These are phyloP conservation scores for Metschnikowia drakensbergensis DNA, from an alignment of 805 yeast genomes.

Conservation along the genomic window DNA sequence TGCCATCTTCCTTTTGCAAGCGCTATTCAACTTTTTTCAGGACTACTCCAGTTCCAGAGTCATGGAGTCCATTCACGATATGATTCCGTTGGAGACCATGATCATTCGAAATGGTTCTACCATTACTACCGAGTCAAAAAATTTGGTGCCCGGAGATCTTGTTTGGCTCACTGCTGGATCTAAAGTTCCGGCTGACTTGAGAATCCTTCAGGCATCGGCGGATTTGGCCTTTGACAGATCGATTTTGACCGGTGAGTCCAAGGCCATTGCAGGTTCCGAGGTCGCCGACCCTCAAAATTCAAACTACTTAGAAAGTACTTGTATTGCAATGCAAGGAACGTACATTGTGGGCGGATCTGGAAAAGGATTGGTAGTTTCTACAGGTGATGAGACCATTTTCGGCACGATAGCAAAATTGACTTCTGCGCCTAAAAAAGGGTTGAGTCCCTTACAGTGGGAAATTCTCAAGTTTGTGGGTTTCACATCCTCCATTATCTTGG, in stretches of 20 bases:
- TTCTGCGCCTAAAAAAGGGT: slow-evolving; percentile 34
- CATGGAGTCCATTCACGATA: slow-evolving; percentile 43
- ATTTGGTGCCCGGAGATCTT: slow-evolving; percentile 45
- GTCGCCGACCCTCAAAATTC: slow-evolving; percentile 25
- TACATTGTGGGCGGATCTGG: slow-evolving; percentile 43
- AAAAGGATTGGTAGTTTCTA: slow-evolving; percentile 40
- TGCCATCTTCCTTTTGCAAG: slow-evolving; percentile 40
- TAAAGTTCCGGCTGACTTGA: slow-evolving; percentile 46
- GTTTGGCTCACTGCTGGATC: slow-evolving; percentile 35
- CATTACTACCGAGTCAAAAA: slow-evolving; percentile 26
- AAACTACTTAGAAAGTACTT: slow-evolving; percentile 40
- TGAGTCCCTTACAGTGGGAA: slow-evolving; percentile 42
- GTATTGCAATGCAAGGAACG: slow-evolving; percentile 48
- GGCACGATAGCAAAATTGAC: slow-evolving; percentile 45
- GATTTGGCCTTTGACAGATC: slow-evolving; percentile 45
- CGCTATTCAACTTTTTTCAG: slow-evolving; percentile 43
- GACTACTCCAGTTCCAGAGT: slow-evolving; percentile 46
- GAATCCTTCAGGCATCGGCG: slow-evolving; percentile 34
- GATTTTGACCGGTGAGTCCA: slow-evolving; percentile 48
- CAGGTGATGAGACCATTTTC: slow-evolving; percentile 44
- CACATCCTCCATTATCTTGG: slow-evolving; percentile 20
- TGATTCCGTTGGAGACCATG: slow-evolving; percentile 39
- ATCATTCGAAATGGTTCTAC: slow-evolving; percentile 34
- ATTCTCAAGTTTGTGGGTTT: slow-evolving; percentile 33
- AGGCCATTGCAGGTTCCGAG: slow-evolving; percentile 31